Evolutionary conservation across 345 rosid species (phyloP).

Genomic region (Eucalyptus cloeziana): DNA sequence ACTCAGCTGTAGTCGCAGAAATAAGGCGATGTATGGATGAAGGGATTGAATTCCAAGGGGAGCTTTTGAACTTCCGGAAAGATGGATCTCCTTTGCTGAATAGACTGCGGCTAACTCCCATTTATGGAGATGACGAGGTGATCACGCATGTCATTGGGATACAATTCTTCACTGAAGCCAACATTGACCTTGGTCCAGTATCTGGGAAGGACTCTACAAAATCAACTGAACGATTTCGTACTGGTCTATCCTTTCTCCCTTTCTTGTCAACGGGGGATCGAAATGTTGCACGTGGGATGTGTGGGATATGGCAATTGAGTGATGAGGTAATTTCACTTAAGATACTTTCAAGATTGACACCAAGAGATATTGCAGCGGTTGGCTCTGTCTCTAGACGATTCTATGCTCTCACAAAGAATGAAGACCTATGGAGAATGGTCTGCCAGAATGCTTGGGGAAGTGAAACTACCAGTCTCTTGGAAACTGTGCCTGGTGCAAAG

Average conservation of each 20-base stretch:
- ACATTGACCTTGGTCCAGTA: slow-evolving; percentile 77
- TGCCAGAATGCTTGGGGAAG: slow-evolving; percentile 92
- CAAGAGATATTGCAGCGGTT: slow-evolving; percentile 75
- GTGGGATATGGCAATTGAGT: slow-evolving; percentile 61
- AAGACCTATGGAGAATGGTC: slow-evolving; percentile 84
- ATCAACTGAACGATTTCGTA: slow-evolving; percentile 19
- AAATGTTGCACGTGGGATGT: slow-evolving; percentile 45
- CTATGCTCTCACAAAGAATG: slow-evolving; percentile 61
- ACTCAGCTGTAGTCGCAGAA: slow-evolving; percentile 61
- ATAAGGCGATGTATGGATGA: slow-evolving; percentile 73
- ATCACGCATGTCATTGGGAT: slow-evolving; percentile 83
- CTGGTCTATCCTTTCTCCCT: slow-evolving; percentile 22
- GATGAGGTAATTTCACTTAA: slow-evolving; percentile 72
- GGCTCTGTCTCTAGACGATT: slow-evolving; percentile 61
- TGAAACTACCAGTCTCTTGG: slow-evolving; percentile 64
- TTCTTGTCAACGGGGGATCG: slow-evolving; percentile 31
- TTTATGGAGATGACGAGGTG: slow-evolving; percentile 69
- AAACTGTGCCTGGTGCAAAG: slow-evolving; percentile 74
- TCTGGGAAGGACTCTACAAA: slow-evolving; percentile 44
- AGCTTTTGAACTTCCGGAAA: slow-evolving; percentile 75
- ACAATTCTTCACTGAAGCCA: slow-evolving; percentile 69
- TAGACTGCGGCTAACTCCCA: slow-evolving; percentile 68
- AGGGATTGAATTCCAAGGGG: slow-evolving; percentile 82
- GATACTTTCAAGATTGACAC: slow-evolving; percentile 67
- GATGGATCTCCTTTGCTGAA: slow-evolving; percentile 81